Conservation (phyloP, 2,329 filamentous ascomycete species). For the Venturia nashicola region DNA sequence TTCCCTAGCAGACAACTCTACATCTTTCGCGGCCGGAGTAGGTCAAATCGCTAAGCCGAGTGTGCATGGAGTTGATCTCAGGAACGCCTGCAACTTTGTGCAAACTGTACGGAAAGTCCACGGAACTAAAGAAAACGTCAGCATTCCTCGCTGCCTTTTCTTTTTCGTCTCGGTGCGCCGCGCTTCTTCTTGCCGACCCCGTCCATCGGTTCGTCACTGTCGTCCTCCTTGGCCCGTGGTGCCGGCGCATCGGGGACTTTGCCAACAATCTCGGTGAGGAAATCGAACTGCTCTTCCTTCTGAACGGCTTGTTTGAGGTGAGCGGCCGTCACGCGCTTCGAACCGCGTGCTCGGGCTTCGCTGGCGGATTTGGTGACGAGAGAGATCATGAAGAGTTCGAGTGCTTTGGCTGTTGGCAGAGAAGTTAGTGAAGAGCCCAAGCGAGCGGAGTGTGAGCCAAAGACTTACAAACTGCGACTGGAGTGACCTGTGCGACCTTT, state of each 20-base stretch:
- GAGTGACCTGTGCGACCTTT: slow-evolving; percentile 95
- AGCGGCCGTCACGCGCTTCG: slow-evolving; percentile 77
- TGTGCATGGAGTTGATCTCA: too few species aligned
- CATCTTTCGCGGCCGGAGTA: too few species aligned
- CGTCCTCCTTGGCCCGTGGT: slow-evolving; percentile 4
- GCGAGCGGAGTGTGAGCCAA: background rate
- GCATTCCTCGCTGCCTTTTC: slow-evolving; percentile 3
- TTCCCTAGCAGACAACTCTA: background rate
- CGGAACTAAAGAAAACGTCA: background rate
- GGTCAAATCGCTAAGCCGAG: too few species aligned
- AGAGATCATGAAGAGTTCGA: slow-evolving; percentile 96
- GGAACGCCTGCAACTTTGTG: too few species aligned
- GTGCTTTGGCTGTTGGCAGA: slow-evolving; percentile 58
- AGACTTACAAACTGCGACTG: slow-evolving; percentile 69
- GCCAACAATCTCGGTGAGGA: slow-evolving; percentile 77
- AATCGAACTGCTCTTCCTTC: slow-evolving; percentile 87
- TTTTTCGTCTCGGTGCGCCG: background rate
- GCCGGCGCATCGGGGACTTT: slow-evolving; percentile 60
- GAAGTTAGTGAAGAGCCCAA: slow-evolving; percentile 12
- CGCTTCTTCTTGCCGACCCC: slow-evolving; percentile 10
- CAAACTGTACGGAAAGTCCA: too few species aligned
- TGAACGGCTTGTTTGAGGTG: slow-evolving; percentile 89
- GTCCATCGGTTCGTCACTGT: slow-evolving; percentile 10
- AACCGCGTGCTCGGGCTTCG: slow-evolving; percentile 68
- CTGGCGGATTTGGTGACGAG: slow-evolving; percentile 80